Evolutionary conservation across 192 early-diverging fungal genomes (phyloP), one percentile per base, ranked within the genome.

Genomic region (Linnemannia schmuckeri): DNA sequence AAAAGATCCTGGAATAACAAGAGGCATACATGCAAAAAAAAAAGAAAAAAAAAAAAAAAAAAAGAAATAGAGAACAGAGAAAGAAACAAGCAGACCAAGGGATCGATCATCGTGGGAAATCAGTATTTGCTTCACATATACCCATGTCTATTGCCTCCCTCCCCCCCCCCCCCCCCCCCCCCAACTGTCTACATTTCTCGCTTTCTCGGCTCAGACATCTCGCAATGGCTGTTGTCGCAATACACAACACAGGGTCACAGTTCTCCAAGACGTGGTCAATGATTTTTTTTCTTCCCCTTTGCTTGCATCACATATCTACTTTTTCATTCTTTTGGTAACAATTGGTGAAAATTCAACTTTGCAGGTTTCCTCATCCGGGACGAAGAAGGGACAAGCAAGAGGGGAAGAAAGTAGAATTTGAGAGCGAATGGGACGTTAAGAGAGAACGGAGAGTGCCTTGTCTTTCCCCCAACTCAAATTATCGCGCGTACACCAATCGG

Each of bases 401-500:
- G 61, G n/a, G n/a, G 61, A 66, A 33, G 37, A 37, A 13, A 33
- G 61, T 61, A 61, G n/a, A 27, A 61, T 61, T 61, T 61, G 9
- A 8, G 55, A 61, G n/a, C n/a, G 61, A 66, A 15, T 27, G 24
- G 61, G 61, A 57, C 15, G 49, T 18, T 10, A 10, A 0, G 24
- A 7, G 55, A 18, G 0, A 27, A 10, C 6, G 24, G n/a, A 61
- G n/a, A 61, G 57, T 61, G 57, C 57, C 1, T 61, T 27, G n/a
- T 61, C 57, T 61, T 61, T 27, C 9, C 57, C 27, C 61, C 61
- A 66, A 66, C 61, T 30, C n/a, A 66, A 33, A 66, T 66, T 66
- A 66, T 66, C 55, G 55, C 55, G n/a, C n/a, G 55, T n/a, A 61
- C 13, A 61, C n/a, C 61, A 66, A 66, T 66, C 61, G 33, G 27